Evolutionary conservation across 1,284 basidiomycete species (phyloP).

Genomic region (Coriolopsis trogii): DNA sequence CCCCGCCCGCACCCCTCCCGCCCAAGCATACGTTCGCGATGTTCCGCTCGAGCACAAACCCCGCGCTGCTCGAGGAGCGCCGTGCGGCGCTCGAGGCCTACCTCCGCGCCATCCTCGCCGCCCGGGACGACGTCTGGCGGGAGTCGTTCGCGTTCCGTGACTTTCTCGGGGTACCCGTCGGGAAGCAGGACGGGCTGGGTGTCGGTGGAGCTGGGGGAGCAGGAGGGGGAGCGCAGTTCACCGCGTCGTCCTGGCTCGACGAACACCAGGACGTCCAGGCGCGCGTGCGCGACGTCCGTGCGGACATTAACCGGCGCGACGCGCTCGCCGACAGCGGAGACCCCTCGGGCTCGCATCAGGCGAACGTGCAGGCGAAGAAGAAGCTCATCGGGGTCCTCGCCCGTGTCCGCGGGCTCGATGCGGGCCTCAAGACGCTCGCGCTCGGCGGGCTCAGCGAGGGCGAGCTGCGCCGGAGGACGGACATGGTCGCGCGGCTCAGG

Average conservation of each 20-base stretch:
- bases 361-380: slow-evolving; percentile 84
- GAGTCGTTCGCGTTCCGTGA: slow-evolving; percentile 79
- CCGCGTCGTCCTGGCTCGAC: slow-evolving; percentile 81
- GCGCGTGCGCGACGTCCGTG: slow-evolving; percentile 79
- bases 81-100: slow-evolving; percentile 81
- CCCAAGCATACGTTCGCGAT: slow-evolving; percentile 79
- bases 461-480: slow-evolving; percentile 80
- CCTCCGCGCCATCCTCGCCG: slow-evolving; percentile 81
- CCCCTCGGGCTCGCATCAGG: slow-evolving; percentile 72
- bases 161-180: slow-evolving; percentile 83
- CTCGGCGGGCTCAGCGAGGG: slow-evolving; percentile 78
- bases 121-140: slow-evolving; percentile 84
- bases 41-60: slow-evolving; percentile 48
- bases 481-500: slow-evolving; percentile 81
- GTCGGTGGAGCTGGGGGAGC: too few relatives aligned
- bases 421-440: slow-evolving; percentile 67
- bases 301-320: slow-evolving; percentile 86
- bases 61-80: slow-evolving; percentile 71
- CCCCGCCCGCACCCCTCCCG: slow-evolving; percentile 79
- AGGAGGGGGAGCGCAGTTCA: slow-evolving; percentile 51
- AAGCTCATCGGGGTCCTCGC: slow-evolving; percentile 76
- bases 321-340: slow-evolving; percentile 78
- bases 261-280: slow-evolving; percentile 79
- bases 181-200: slow-evolving; percentile 53
- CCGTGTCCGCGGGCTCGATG: slow-evolving; percentile 71